Conservation (phyloP, 164 flowering plant species). For the Platanus orientalis region DNA sequence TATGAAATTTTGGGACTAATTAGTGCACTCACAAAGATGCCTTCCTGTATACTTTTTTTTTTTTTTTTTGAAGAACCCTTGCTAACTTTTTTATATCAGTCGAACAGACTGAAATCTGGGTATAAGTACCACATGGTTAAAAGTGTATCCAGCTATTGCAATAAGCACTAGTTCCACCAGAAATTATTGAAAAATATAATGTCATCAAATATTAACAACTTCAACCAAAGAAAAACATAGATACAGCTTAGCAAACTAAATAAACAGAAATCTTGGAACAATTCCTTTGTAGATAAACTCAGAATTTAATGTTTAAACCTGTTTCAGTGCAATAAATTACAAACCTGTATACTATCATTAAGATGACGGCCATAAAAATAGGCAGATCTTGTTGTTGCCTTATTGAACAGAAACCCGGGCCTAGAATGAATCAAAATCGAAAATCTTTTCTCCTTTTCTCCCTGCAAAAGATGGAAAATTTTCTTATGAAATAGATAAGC, state of each 20-base stretch:
- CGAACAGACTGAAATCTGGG: no score
- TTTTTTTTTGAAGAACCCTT: no score
- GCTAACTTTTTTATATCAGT: no score
- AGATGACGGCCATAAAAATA: slow-evolving; percentile 73
- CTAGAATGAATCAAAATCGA: slow-evolving; percentile 85
- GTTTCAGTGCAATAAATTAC: slow-evolving; percentile 1
- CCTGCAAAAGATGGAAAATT: slow-evolving; percentile 41
- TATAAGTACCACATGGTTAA: neutral
- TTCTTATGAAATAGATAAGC: neutral
- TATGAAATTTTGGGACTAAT: no score
- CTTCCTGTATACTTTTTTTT: no score
- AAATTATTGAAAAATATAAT: neutral
- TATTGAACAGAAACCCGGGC: slow-evolving; percentile 82
- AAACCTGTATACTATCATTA: slow-evolving; percentile 84
- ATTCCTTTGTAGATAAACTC: neutral
- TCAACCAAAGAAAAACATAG: neutral
- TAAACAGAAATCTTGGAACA: neutral
- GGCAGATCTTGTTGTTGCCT: slow-evolving; percentile 67
- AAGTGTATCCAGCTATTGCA: neutral
- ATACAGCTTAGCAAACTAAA: neutral
- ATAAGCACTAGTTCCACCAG: neutral
- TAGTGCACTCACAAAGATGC: no score
- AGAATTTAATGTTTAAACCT: neutral
- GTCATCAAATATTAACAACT: neutral
- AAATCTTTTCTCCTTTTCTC: slow-evolving; percentile 51